phyloP scores from a whole-genome alignment of 2,329 filamentous ascomycete genomes.

The Leptographium galeiforme region DNA sequence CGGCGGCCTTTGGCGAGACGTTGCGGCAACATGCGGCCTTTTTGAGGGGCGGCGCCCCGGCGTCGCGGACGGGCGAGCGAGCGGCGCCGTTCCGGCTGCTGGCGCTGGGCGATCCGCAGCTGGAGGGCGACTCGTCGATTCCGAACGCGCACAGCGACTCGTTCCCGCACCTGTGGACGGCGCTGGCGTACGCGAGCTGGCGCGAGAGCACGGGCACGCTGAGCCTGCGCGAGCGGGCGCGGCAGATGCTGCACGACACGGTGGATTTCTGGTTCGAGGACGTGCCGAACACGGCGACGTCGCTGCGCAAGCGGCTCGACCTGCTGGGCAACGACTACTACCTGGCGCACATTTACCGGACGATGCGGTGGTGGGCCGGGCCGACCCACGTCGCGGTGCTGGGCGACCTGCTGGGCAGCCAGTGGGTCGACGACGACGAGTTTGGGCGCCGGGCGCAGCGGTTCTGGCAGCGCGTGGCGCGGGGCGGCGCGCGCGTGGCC shows the following conservation, averaged over 20 bases:
- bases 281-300: conserved; percentile 51
- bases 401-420: conserved; percentile 83
- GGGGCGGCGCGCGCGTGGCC: conserved; percentile 49
- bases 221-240: conserved; percentile 37
- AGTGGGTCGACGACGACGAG: conserved; percentile 83
- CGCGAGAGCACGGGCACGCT: conserved; percentile 26
- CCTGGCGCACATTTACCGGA: conserved; percentile 81
- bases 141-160: conserved; percentile 40
- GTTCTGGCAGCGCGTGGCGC: conserved; percentile 73
- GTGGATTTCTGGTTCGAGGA: conserved; percentile 54
- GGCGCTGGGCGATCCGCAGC: conserved; percentile 79
- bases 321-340: conserved; percentile 91
- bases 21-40: conserved; percentile 21
- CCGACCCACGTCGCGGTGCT: conserved; percentile 83
- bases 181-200: conserved; percentile 34
- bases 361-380: conserved; percentile 65
- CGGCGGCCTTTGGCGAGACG: conserved; percentile 24
- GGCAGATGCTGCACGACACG: conserved; percentile 41
- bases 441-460: conserved; percentile 60
- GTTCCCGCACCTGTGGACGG: conserved; percentile 39
- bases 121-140: conserved; percentile 83
- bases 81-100: conserved; percentile 73
- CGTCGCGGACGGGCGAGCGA: conserved; percentile 10
- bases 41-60: conserved; percentile 6
- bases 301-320: conserved; percentile 68